phyloP scores from a whole-genome alignment of 2,329 filamentous ascomycete species.

The Venturia nashicola region DNA sequence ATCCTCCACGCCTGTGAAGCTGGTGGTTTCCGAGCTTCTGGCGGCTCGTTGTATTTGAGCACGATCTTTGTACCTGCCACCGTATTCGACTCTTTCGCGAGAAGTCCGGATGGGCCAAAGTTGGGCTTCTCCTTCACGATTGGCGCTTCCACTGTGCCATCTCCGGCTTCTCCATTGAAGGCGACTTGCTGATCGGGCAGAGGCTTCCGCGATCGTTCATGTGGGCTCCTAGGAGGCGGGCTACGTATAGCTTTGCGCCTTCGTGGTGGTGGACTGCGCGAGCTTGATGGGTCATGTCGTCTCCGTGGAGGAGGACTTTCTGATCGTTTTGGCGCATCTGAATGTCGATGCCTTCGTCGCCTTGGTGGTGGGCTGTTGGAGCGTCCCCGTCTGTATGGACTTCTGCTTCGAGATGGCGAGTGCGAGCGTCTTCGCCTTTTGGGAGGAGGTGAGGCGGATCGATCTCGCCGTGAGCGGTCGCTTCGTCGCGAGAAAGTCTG shows the following conservation, averaged over 20 bases:
- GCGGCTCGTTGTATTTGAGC: constrained; percentile 91
- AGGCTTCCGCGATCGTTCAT: constrained; percentile 24
- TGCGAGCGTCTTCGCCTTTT: constrained; percentile 2
- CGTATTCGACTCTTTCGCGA: constrained; percentile 81
- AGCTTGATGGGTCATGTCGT: not conserved
- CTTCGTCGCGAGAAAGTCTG: not conserved
- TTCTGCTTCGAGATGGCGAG: not conserved
- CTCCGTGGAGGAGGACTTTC: not conserved
- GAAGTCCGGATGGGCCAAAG: constrained; percentile 63
- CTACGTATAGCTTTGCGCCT: not conserved
- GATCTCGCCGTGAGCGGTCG: not conserved
- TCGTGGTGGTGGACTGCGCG: constrained; percentile 1
- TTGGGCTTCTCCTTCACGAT: constrained; percentile 76
- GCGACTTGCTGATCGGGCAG: constrained; percentile 35
- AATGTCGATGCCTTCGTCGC: constrained; percentile 29
- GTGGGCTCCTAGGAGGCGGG: not conserved
- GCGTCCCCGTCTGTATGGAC: not conserved
- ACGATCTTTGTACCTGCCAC: constrained; percentile 64
- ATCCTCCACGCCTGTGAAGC: constrained; percentile 71
- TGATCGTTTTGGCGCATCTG: constrained; percentile 6
- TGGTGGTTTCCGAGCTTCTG: constrained; percentile 81
- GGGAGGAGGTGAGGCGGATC: not conserved
- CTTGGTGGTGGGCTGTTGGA: constrained; percentile 12
- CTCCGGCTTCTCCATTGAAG: constrained; percentile 24
- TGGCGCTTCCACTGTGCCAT: constrained; percentile 20